Evolutionary conservation across 2,329 filamentous ascomycete genomes (phyloP), one percentile per base, ranked within the genome.

Genomic region (Diaporthe batatas): DNA sequence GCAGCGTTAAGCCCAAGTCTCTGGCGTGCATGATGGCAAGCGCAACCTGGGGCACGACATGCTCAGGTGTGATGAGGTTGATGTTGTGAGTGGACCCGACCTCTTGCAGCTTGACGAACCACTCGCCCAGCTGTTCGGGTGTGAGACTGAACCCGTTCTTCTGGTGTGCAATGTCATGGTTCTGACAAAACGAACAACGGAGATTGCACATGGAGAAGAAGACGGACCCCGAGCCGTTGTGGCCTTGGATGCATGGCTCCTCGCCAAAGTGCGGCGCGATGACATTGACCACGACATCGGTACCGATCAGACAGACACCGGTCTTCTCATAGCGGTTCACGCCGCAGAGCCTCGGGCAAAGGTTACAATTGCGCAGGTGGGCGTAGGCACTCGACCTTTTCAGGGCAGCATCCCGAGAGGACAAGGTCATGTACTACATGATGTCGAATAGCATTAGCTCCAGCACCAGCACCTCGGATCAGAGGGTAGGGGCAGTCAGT

Each of bases 191-290:
- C 32, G 93, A 90, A 79, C 94, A 96, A 47, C 91, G 86, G 67
- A 93, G 81, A 78, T 92, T 93, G 80, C 92, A 93, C 36, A 80
- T 80, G 10, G 89, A 91, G 85, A 96, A 95, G 83, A 96, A 96
- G 51, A 97, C 93, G 10, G 91, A 90, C 16, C 94, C 94, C 73
- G 91, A 94, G 16, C 94, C 94, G 80, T 94, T 90, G 78, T 94
- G 93, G 6, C 94, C 93, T 81, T 96, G 93, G 23, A 97, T 90
- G 79, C 93, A 96, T 0, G 94, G 92, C 80, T 97, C 91, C 85
- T 96, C 93, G 55, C 93, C 94, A 80, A 95, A 95, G 82, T 96
- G 94, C 67, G 94, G 94, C 72, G 93, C 94, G 76, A 97, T 94
- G 10, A 93, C 93, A 79, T 94, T 95, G 76, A 96, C 93, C 78